A percentile compares a stretch with the other conserved stretches of the same genome.
phyloP scores from a whole-genome alignment of 305 asterid genomes.

The Withania somnifera region DNA sequence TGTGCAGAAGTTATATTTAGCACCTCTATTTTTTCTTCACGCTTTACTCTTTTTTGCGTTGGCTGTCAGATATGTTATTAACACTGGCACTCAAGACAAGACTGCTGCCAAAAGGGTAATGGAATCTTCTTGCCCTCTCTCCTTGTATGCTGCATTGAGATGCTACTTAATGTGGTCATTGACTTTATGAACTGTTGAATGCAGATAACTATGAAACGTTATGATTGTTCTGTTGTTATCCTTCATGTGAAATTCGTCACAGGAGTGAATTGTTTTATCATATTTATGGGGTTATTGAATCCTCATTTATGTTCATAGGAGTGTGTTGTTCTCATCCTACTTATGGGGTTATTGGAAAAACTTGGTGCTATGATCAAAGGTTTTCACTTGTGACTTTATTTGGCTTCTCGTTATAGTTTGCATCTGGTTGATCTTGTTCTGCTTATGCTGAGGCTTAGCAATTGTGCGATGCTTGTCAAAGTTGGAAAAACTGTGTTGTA shows the following conservation, averaged over 20 bases:
- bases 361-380: not conserved
- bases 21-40: not conserved
- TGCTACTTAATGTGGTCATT: not conserved
- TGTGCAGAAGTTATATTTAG: not conserved
- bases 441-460: not conserved
- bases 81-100: constrained; percentile 83
- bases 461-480: not conserved
- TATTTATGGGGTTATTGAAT: not conserved
- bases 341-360: not conserved
- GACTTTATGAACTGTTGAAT: not conserved
- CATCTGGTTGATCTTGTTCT: not conserved
- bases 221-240: not conserved
- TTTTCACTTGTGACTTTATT: not conserved
- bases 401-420: not conserved
- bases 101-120: constrained; percentile 83
- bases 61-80: constrained; percentile 61
- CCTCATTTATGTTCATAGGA: not conserved
- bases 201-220: not conserved
- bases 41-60: not conserved
- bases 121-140: not conserved
- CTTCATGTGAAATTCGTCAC: not conserved
- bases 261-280: not conserved
- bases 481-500: not conserved
- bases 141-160: not conserved
- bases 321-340: not conserved